phyloP scores from a whole-genome alignment of 2,329 filamentous ascomycete genomes.

The Akanthomyces muscarius region DNA sequence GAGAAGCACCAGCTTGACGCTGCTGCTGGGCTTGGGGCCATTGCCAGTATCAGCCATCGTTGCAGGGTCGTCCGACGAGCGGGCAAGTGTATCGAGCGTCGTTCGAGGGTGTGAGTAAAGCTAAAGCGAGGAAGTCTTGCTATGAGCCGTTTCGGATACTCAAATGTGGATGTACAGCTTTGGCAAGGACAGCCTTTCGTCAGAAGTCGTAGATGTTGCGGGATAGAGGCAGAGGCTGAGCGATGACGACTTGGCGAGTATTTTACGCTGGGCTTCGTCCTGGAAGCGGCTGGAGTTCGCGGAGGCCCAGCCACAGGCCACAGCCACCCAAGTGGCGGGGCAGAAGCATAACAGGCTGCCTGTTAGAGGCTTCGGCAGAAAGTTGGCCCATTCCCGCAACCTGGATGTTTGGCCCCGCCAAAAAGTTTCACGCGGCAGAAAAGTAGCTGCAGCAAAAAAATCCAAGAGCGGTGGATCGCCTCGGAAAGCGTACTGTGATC shows the following conservation, averaged over 20 bases:
- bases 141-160: background rate
- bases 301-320: conserved; percentile 13
- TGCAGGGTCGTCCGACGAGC: conserved; percentile 4
- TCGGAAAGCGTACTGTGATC: background rate
- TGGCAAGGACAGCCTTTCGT: background rate
- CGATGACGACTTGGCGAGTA: conserved; percentile 16
- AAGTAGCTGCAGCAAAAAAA: conserved; percentile 6
- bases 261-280: conserved; percentile 11
- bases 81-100: background rate
- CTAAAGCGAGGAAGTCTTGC: background rate
- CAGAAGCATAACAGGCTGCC: conserved; percentile 1
- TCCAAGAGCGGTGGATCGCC: conserved; percentile 2
- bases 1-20: conserved; percentile 96
- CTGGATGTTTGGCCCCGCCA: conserved; percentile 19
- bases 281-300: conserved; percentile 9
- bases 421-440: conserved; percentile 20
- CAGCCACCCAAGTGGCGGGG: conserved; percentile 13
- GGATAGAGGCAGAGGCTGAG: conserved; percentile 22
- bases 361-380: conserved; percentile 22
- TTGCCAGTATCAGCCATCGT: conserved; percentile 47
- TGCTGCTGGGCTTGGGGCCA: conserved; percentile 93
- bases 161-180: background rate
- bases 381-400: conserved; percentile 18
- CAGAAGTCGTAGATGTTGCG: conserved; percentile 10
- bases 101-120: background rate